Evolutionary conservation across 495 filamentous ascomycete genomes (phyloP), one percentile per base, ranked within the genome.

Genomic region (Aspergillus nanangensis): DNA sequence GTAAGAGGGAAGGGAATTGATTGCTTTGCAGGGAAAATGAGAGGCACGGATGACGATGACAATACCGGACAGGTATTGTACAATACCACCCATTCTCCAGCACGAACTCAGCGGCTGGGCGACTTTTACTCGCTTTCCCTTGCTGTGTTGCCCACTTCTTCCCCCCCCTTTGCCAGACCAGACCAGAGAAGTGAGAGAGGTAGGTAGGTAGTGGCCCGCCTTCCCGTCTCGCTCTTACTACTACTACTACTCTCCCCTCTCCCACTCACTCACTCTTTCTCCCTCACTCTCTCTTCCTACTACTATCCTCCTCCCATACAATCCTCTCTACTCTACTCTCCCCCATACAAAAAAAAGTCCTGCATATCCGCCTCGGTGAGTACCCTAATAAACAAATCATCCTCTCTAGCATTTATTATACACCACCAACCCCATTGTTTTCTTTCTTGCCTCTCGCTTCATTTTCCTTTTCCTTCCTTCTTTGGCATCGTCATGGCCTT

Each of bases 271-370:
- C 54, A 19, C 27, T 44, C 65, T 63, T 52, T 53, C 63, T 62
- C 60, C 55, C 64, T 50, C 57, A 35, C 65, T 58, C 64, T 59
- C 56, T 31, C 60, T 54, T 61, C 54, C 58, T 69, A 66, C 67
- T 67, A 60, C 65, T 65, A 58, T 56, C 60, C 54, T 59, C 60
- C 67, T 70, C 50, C 74, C 69, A 71, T 69, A 57, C 62, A 48
- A 15, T 42, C 53, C 63, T 70, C 74, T 64, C 76, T 77, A 82
- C 77, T 80, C 80, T 74, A 70, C 74, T 69, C 63, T 71, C 71
- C 74, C 74, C 72, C 65, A 34, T 62, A 72, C 60, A 69, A 67
- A 69, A 71, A 66, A 71, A 72, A 69, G 61, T 69, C 64, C 66
- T 67, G 60, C 63, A 67, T 64, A 66, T 58, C 58, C 56, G 55